Conservation (phyloP, 257 asterid species). For the Striga asiatica region DNA sequence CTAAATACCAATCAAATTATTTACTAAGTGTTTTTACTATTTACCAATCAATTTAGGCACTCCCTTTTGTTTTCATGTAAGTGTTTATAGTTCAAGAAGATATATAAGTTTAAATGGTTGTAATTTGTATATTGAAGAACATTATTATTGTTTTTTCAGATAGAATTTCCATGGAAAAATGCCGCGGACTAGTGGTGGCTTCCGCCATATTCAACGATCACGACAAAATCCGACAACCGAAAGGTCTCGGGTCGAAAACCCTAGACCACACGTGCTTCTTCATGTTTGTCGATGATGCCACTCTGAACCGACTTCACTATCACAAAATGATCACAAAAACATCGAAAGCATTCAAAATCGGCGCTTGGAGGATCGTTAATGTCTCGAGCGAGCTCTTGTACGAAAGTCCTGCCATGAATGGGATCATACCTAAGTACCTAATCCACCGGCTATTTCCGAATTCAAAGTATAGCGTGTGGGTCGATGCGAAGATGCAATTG, state of each 20-base stretch:
- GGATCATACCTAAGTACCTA: conserved; percentile 62
- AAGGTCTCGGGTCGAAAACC: conserved; percentile 51
- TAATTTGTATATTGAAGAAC: not conserved
- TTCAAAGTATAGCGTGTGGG: conserved; percentile 67
- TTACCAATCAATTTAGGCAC: too few species aligned
- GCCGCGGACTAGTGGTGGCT: conserved; percentile 49
- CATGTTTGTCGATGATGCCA: conserved; percentile 72
- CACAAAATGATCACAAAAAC: conserved; percentile 34
- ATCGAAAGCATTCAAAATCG: conserved; percentile 23
- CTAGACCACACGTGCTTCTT: conserved; percentile 42
- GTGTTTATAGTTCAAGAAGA: conserved; percentile 39
- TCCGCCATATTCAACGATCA: conserved; percentile 79
- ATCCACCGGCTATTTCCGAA: too few species aligned
- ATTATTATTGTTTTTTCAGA: conserved; percentile 25
- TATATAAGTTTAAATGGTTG: not conserved
- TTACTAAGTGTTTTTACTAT: too few species aligned
- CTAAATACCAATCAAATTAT: too few species aligned
- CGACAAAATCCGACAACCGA: conserved; percentile 90
- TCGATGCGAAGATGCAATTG: conserved; percentile 76
- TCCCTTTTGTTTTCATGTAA: too few species aligned
- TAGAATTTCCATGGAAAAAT: conserved; percentile 44
- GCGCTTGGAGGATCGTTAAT: conserved; percentile 73
- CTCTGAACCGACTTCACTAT: conserved; percentile 32
- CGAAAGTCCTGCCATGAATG: conserved; percentile 70
- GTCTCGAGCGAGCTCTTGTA: conserved; percentile 37